These are phyloP conservation scores for Stephanocyclus meneghinianus DNA, from an alignment of 352 stramenopile genomes.

Conservation along the genomic window DNA sequence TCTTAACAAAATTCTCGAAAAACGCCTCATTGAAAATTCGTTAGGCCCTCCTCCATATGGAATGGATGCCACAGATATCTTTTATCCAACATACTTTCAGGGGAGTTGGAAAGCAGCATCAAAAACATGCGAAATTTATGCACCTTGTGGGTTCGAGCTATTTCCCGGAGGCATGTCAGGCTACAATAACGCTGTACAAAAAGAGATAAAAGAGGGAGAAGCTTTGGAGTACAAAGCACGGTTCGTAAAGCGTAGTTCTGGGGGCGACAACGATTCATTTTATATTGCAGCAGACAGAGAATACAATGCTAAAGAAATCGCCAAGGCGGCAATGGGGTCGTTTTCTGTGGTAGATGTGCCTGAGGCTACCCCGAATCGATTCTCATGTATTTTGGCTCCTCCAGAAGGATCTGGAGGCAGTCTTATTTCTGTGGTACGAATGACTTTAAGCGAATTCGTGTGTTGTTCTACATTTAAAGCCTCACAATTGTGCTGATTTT, in stretches of 20 bases:
- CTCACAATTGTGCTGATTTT: neutral
- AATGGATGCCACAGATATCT: slow-evolving; percentile 71
- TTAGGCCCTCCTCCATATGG: slow-evolving; percentile 63
- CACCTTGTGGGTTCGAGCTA: slow-evolving; percentile 67
- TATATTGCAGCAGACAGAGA: slow-evolving; percentile 71
- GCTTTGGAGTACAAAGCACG: slow-evolving; percentile 63
- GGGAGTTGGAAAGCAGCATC: slow-evolving; percentile 65
- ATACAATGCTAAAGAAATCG: slow-evolving; percentile 76
- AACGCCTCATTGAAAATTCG: slow-evolving; percentile 58
- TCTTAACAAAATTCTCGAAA: slow-evolving; percentile 42
- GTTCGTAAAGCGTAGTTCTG: slow-evolving; percentile 43
- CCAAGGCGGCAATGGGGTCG: slow-evolving; percentile 70
- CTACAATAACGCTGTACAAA: slow-evolving; percentile 39
- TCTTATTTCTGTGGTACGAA: slow-evolving; percentile 54
- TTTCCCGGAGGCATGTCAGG: slow-evolving; percentile 69
- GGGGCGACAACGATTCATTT: slow-evolving; percentile 10
- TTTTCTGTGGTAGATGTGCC: slow-evolving; percentile 70
- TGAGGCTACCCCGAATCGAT: slow-evolving; percentile 70
- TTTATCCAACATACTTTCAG: slow-evolving; percentile 66
- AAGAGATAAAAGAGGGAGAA: slow-evolving; percentile 50
- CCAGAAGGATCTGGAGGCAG: slow-evolving; percentile 44
- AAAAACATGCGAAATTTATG: slow-evolving; percentile 53
- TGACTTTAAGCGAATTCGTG: neutral
- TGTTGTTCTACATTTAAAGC: neutral
- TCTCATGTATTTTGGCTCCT: slow-evolving; percentile 67